Evolutionary conservation across 2,329 filamentous ascomycete species (phyloP).

Genomic region (Aspergillus sp.): DNA sequence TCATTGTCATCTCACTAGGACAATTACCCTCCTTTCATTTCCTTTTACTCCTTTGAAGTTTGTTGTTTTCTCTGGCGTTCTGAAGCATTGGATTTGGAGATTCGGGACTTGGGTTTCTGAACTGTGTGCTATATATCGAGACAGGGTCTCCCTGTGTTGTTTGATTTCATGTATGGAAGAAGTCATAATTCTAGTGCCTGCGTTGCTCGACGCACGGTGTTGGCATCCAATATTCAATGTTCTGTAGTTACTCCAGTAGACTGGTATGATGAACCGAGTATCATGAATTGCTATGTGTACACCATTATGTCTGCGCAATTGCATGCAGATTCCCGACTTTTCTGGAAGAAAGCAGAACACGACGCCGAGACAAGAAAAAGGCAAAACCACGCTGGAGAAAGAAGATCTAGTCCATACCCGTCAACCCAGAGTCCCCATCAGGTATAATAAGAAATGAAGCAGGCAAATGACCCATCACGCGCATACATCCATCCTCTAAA

Average conservation of each 20-base stretch:
- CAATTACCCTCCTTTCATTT: conserved; percentile 10
- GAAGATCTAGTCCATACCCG: not conserved
- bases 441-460: not conserved
- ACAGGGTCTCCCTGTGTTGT: conserved; percentile 17
- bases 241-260: too few relatives aligned
- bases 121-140: conserved; percentile 17
- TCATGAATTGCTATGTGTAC: not conserved
- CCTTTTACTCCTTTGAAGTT: conserved; percentile 11
- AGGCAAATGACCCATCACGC: not conserved
- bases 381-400: conserved; percentile 1
- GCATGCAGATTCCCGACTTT: not conserved
- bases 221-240: not conserved
- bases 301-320: too few relatives aligned
- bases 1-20: conserved; percentile 18
- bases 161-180: conserved; percentile 16
- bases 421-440: not conserved
- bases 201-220: conserved; percentile 11
- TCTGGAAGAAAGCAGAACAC: not conserved
- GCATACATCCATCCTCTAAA: not conserved
- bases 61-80: conserved; percentile 30
- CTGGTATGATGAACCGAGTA: too few relatives aligned
- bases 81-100: conserved; percentile 34
- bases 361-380: not conserved
- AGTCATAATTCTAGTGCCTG: conserved; percentile 19
- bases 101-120: conserved; percentile 28